Evolutionary conservation across 2,329 filamentous ascomycete species (phyloP).

Genomic region (Cladophialophora exuberans): DNA sequence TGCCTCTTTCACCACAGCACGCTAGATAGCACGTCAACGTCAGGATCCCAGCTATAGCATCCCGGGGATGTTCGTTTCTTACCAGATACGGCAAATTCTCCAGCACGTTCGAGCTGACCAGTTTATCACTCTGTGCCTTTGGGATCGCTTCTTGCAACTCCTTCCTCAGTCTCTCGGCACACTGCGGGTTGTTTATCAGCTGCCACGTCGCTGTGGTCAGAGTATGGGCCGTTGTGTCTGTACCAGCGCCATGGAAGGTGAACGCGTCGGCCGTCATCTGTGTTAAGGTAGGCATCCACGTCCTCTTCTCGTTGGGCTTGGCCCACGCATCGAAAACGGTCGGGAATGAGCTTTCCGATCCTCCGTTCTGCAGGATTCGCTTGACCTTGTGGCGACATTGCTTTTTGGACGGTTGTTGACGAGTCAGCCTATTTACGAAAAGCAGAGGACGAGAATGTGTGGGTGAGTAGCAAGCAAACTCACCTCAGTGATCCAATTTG

Average conservation of each 20-base stretch:
- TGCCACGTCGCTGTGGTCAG: constrained; percentile 18
- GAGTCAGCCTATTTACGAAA: neutral
- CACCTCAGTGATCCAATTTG: constrained; percentile 34
- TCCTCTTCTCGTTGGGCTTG: constrained; percentile 9
- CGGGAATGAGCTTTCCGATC: constrained; percentile 8
- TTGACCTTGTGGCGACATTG: constrained; percentile 29
- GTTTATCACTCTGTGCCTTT: neutral
- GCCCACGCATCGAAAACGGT: constrained; percentile 33
- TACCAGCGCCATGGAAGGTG: constrained; percentile 22
- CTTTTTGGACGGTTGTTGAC: neutral
- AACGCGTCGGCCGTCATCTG: constrained; percentile 24
- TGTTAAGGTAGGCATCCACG: neutral
- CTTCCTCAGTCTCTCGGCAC: constrained; percentile 13
- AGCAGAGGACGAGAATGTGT: neutral
- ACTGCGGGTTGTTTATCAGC: constrained; percentile 15
- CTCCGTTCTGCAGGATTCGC: constrained; percentile 13
- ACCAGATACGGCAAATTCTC: constrained; percentile 20
- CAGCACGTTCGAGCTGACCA: constrained; percentile 13
- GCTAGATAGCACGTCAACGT: constrained; percentile 3
- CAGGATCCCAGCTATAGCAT: neutral
- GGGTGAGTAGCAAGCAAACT: no score
- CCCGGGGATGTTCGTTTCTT: neutral
- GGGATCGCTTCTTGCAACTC: constrained; percentile 21
- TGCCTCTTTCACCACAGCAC: constrained; percentile 20
- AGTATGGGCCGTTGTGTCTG: constrained; percentile 27